These are phyloP conservation scores for Agroathelia rolfsii DNA, from an alignment of 1,284 basidiomycete genomes.

Conservation along the genomic window DNA sequence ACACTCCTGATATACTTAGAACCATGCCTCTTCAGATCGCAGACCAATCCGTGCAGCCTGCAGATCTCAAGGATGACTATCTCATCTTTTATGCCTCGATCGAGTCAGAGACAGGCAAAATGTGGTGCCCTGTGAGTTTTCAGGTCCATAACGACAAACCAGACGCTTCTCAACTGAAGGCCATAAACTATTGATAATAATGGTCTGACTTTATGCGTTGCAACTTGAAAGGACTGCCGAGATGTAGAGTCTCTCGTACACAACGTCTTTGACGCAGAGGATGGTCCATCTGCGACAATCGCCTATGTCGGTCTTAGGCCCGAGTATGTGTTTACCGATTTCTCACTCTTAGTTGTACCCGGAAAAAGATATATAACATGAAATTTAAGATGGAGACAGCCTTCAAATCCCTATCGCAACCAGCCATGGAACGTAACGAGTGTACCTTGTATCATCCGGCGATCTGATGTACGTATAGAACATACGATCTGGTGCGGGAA, in stretches of 20 bases:
- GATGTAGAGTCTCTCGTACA: constrained; percentile 54
- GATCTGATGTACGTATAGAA: constrained; percentile 62
- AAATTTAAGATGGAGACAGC: constrained; percentile 56
- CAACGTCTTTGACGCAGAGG: constrained; percentile 39
- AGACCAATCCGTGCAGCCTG: constrained; percentile 25
- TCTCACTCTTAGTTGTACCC: neutral
- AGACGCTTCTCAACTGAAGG: neutral
- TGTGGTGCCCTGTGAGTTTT: constrained; percentile 60
- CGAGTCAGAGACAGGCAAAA: constrained; percentile 32
- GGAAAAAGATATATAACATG: constrained; percentile 3
- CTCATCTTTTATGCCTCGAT: constrained; percentile 60
- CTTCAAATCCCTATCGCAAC: constrained; percentile 52
- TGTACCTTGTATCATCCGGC: constrained; percentile 67
- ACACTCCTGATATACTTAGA: no score
- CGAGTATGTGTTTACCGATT: constrained; percentile 39
- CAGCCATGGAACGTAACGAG: constrained; percentile 54
- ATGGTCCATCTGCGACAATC: constrained; percentile 52
- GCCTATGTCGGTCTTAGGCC: constrained; percentile 64
- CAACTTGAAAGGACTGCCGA: constrained; percentile 57
- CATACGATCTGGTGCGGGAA: no score
- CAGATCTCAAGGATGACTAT: constrained; percentile 31
- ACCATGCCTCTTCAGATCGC: constrained; percentile 24
- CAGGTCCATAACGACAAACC: no score
- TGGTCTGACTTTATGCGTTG: constrained; percentile 7
- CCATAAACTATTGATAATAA: no score